A percentile compares a stretch with the other conserved stretches of the same genome.
Evolutionary conservation across 192 early-diverging fungal genomes (phyloP).

Genomic region (Phlyctochytrium planicorne): DNA sequence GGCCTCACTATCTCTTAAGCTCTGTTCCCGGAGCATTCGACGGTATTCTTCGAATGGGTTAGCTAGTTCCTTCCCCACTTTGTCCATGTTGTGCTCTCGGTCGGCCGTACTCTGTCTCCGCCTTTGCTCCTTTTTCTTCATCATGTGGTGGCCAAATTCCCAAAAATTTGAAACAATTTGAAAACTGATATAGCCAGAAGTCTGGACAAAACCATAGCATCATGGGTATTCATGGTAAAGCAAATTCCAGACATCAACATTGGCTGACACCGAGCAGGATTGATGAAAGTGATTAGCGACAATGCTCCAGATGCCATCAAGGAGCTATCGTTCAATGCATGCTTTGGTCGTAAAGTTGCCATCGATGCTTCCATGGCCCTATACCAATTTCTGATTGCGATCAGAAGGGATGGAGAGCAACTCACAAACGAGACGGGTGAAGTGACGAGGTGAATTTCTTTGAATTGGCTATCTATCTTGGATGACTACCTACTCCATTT

Average conservation of each 20-base stretch:
- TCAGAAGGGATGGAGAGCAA: conserved; percentile 86
- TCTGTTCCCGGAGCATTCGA: too few relatives aligned
- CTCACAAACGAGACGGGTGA: conserved; percentile 87
- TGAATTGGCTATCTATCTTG: not conserved
- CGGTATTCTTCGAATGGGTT: too few relatives aligned
- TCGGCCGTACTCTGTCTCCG: not conserved
- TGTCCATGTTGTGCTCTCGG: too few relatives aligned
- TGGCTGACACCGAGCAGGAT: conserved; percentile 54
- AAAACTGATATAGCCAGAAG: not conserved
- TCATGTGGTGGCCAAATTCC: not conserved
- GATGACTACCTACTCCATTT: conserved; percentile 7
- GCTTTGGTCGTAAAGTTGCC: conserved; percentile 92
- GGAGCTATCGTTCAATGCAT: conserved; percentile 47
- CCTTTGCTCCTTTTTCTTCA: not conserved
- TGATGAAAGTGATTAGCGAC: conserved; percentile 91
- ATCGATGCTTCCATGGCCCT: conserved; percentile 98
- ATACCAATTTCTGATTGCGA: conserved; percentile 98
- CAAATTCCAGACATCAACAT: not conserved
- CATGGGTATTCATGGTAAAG: conserved; percentile 9
- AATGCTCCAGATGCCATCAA: conserved; percentile 82
- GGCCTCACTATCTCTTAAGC: too few relatives aligned
- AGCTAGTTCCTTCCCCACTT: too few relatives aligned
- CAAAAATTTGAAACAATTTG: not conserved
- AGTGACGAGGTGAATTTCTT: conserved; percentile 75
- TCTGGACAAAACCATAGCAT: not conserved